phyloP scores from a whole-genome alignment of 2,329 filamentous ascomycete genomes.

The Cladophialophora chaetospira region DNA sequence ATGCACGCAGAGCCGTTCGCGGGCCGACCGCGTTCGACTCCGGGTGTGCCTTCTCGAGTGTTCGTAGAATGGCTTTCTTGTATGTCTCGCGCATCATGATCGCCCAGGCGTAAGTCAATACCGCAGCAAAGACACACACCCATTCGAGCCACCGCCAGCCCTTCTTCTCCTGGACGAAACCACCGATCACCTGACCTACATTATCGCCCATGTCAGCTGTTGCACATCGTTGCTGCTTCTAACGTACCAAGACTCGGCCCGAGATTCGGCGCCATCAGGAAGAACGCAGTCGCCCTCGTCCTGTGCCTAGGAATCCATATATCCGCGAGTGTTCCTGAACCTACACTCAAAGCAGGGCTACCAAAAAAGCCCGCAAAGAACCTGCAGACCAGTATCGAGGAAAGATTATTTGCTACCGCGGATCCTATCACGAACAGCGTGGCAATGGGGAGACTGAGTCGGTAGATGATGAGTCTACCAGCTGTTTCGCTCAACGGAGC shows the following conservation, averaged over 20 bases:
- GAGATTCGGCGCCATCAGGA: conserved; percentile 64
- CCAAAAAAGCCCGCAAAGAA: conserved; percentile 75
- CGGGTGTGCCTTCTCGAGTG: not conserved
- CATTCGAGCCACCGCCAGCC: conserved; percentile 77
- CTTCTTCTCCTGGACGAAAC: conserved; percentile 63
- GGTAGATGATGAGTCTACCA: conserved; percentile 67
- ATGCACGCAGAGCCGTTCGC: conserved; percentile 44
- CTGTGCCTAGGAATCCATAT: conserved; percentile 12
- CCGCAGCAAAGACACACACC: conserved; percentile 64
- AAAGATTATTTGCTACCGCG: conserved; percentile 60
- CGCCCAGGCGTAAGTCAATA: conserved; percentile 62
- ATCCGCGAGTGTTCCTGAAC: conserved; percentile 17
- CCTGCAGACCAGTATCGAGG: conserved; percentile 68
- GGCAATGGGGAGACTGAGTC: conserved; percentile 67
- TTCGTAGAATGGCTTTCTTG: not conserved
- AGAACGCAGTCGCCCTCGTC: conserved; percentile 56
- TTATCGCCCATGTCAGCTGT: not conserved
- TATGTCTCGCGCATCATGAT: conserved; percentile 39
- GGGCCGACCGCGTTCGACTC: not conserved
- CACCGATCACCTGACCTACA: conserved; percentile 69
- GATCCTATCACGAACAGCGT: conserved; percentile 48
- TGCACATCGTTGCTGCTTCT: conserved; percentile 8
- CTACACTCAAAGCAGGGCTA: conserved; percentile 38
- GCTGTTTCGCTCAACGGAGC: conserved; percentile 72
- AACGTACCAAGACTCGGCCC: conserved; percentile 54